Evolutionary conservation across 257 asterid genomes (phyloP), one percentile per base, ranked within the genome.

Genomic region (Ocimum tenuiflorum): DNA sequence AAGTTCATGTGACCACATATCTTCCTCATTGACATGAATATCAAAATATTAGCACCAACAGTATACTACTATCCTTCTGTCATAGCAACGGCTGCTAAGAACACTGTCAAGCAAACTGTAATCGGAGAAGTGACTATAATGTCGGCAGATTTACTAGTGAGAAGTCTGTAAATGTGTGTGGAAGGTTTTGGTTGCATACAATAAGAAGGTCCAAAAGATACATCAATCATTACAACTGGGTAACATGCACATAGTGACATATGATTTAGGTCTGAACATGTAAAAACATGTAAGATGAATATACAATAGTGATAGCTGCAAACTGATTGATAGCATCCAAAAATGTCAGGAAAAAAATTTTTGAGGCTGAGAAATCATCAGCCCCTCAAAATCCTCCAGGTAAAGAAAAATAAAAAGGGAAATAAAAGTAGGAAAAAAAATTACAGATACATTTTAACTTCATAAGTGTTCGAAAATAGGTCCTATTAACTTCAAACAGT

Each of bases 181-280:
- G 13, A 55, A 62, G 62, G 36, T 41, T 6, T 15, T 3, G 8
- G 18, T 31, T 69, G 36, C 66, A 23, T 56, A 39, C 73, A 57
- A 72, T 4, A 29, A 57, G 63, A 51, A 60, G 56, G 18, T 47
- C 61, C 65, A 65, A 65, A 23, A 22, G 42, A 41, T 43, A 17
- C 15, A 48, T 17, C 61, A 57, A 52, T 73, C 36, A 67, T 29
- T 13, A 13, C 13, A 38, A 48, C 7, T 24, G 8, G 12, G 53
- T 38, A 61, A 48, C 81, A 72, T 66, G 74, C 71, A 53, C 67
- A 47, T 67, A 65, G 69, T 42, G 51, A 58, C 58, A 64, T 22
- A 70, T 23, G 36, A 29, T 59, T 50, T 43, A 27, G 53, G 63
- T 52, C 41, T 20, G 46, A 53, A 53, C 19, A 60, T 10, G 53